phyloP scores from a whole-genome alignment of 495 filamentous ascomycete genomes.

The Hypomontagnella monticulosa region DNA sequence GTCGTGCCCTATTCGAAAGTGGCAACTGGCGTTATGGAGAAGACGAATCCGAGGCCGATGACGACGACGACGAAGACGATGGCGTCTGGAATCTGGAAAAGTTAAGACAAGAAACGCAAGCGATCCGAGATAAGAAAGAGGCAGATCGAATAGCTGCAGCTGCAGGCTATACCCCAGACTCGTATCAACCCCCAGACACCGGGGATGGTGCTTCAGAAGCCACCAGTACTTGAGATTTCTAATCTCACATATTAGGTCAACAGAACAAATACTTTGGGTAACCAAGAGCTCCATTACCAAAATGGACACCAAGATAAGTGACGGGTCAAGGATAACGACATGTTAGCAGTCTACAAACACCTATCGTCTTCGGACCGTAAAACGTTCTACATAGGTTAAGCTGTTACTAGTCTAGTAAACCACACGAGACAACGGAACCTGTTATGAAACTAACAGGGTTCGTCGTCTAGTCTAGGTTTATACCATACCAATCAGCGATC shows the following conservation, averaged over 20 bases:
- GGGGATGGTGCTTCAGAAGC: slow-evolving; percentile 29
- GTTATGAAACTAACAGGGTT: slow-evolving; percentile 14
- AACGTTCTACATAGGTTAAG: slow-evolving; percentile 19
- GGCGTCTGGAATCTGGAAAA: slow-evolving; percentile 82
- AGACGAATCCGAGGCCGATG: slow-evolving; percentile 68
- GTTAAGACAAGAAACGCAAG: slow-evolving; percentile 75
- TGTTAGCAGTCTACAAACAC: slow-evolving; percentile 11
- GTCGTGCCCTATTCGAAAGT: slow-evolving; percentile 92
- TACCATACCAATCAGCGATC: slow-evolving; percentile 22
- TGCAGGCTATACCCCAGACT: slow-evolving; percentile 28
- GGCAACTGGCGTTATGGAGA: slow-evolving; percentile 86
- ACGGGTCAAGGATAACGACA: slow-evolving; percentile 33
- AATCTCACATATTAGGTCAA: background rate
- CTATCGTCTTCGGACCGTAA: slow-evolving; percentile 16
- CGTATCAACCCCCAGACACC: slow-evolving; percentile 26
- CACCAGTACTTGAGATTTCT: slow-evolving; percentile 26
- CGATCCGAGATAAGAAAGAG: slow-evolving; percentile 69
- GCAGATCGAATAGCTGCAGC: slow-evolving; percentile 60
- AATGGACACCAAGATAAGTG: slow-evolving; percentile 33
- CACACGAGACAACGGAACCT: slow-evolving; percentile 12
- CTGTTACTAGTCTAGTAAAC: slow-evolving; percentile 18
- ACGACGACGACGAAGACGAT: slow-evolving; percentile 66
- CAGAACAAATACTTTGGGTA: slow-evolving; percentile 9
- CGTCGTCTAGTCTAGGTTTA: slow-evolving; percentile 34
- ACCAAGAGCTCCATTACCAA: slow-evolving; percentile 14